Conservation (phyloP, 495 filamentous ascomycete species). For the Aspergillus egyptiacus region DNA sequence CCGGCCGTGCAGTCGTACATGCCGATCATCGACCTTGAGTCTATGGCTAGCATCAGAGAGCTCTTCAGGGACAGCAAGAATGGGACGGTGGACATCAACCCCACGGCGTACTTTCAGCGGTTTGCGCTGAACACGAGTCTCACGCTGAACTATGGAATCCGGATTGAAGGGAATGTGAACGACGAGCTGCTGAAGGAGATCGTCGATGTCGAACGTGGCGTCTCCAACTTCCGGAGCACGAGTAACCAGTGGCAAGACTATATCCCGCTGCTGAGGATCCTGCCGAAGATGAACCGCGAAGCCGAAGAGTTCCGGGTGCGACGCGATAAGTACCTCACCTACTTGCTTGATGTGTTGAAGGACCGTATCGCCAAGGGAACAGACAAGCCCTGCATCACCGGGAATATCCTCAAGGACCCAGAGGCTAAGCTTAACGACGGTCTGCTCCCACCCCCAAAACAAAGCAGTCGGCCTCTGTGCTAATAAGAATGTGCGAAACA, state of each 20-base stretch:
- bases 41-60: conserved; percentile 58
- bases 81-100: conserved; percentile 57
- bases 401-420: conserved; percentile 61
- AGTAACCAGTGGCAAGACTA: conserved; percentile 70
- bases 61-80: conserved; percentile 51
- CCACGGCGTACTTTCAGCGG: conserved; percentile 59
- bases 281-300: conserved; percentile 48
- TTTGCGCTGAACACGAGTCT: conserved; percentile 62
- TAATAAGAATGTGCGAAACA: too few species aligned
- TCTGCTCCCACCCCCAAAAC: conserved; percentile 17
- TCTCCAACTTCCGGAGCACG: conserved; percentile 59
- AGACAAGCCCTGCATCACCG: conserved; percentile 65
- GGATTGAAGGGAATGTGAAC: conserved; percentile 54
- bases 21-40: conserved; percentile 67
- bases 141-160: conserved; percentile 61
- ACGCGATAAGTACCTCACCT: conserved; percentile 53
- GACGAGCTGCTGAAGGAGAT: conserved; percentile 57
- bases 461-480: too few species aligned
- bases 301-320: conserved; percentile 49
- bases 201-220: conserved; percentile 54
- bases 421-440: conserved; percentile 57
- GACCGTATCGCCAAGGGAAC: conserved; percentile 53
- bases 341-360: conserved; percentile 54
- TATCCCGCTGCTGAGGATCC: conserved; percentile 55
- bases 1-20: conserved; percentile 63